Evolutionary conservation across 352 stramenopile species (phyloP).

Genomic region (Phytophthora pisi): DNA sequence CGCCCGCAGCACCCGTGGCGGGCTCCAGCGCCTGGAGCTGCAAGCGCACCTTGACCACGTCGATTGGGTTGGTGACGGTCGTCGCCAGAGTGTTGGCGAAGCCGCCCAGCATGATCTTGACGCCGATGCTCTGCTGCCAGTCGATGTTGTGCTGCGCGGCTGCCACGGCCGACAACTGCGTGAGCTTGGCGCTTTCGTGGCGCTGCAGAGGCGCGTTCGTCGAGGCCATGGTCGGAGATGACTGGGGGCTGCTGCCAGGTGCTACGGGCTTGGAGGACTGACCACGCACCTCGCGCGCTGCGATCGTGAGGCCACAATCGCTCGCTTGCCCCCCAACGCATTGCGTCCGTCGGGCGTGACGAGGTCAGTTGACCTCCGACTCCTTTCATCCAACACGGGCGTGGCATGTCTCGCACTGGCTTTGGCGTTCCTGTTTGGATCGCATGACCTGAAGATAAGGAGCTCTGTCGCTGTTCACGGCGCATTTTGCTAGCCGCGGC

Average conservation of each 20-base stretch:
- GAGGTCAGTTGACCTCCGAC: conserved; percentile 23
- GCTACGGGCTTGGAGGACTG: conserved; percentile 21
- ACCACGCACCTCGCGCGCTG: not conserved
- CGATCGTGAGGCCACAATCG: conserved; percentile 23
- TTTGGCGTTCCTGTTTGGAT: conserved; percentile 1
- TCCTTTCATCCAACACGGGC: conserved; percentile 21
- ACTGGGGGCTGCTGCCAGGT: conserved; percentile 2
- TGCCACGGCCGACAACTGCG: conserved; percentile 19
- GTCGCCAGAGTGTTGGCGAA: conserved; percentile 55
- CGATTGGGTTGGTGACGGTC: conserved; percentile 60
- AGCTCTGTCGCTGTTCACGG: not conserved
- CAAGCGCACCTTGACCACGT: conserved; percentile 66
- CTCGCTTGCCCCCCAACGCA: not conserved
- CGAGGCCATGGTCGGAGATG: conserved; percentile 19
- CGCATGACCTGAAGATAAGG: conserved; percentile 9
- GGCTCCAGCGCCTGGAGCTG: conserved; percentile 54
- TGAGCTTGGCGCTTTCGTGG: conserved; percentile 23
- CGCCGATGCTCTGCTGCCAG: conserved; percentile 47
- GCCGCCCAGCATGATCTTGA: conserved; percentile 64
- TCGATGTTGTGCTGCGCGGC: conserved; percentile 37
- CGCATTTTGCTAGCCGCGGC: not conserved
- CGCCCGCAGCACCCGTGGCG: conserved; percentile 34
- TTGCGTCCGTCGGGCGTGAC: too few relatives aligned
- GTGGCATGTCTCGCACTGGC: conserved; percentile 8
- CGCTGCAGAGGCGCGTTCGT: conserved; percentile 18